Base-by-base conservation (phyloP, 805 yeast species). In the Starmerella vitae region DNA sequence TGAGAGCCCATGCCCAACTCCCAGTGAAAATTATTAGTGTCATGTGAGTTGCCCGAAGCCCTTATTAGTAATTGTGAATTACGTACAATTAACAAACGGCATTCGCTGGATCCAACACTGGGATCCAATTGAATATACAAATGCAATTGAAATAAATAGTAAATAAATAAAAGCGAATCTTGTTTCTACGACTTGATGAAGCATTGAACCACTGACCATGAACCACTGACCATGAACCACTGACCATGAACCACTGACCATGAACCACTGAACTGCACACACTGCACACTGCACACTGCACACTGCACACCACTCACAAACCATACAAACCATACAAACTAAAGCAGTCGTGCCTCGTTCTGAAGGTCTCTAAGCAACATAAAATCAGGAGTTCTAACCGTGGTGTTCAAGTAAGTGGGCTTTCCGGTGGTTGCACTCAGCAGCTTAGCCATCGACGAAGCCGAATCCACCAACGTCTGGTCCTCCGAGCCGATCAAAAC, bases 351-450 rank as follows among this genome's bases (percentile, higher is more conserved):
- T n/a, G n/a, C n/a, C n/a, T n/a, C n/a, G n/a, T n/a, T n/a, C n/a
- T 33, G 33, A 9, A 41, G 15, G 20, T 29, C 36, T 2, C 29
- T n/a, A 12, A 37, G 27, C 32, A 44, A 15, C 33, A 44, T 31
- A 4, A 29, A 17, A 18, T 35, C 24, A 5, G 35, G 20, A 5
- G 24, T 36, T 6, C 30, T 34, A 18, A 48, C 43, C 15, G 52
- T 37, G 18, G 47, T 28, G 34, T 42, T 51, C 20, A 49, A 48
- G 38, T 46, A 51, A 5, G 44, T 49, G 3, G 55, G 56, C 27
- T 47, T 36, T 14, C 33, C 24, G 20, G 45, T 31, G 22, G 27
- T 15, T 3, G 34, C 29, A 3, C 54, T 51, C n/a, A 49, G 32
- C 28, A 45, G 27, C 15, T 38, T 36, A 3, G 56, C 45, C 9